Percentiles rank a stretch among this genome's conserved stretches.
Conservation (phyloP, 768 basidiomycete species). For the Amanita phalloides region DNA sequence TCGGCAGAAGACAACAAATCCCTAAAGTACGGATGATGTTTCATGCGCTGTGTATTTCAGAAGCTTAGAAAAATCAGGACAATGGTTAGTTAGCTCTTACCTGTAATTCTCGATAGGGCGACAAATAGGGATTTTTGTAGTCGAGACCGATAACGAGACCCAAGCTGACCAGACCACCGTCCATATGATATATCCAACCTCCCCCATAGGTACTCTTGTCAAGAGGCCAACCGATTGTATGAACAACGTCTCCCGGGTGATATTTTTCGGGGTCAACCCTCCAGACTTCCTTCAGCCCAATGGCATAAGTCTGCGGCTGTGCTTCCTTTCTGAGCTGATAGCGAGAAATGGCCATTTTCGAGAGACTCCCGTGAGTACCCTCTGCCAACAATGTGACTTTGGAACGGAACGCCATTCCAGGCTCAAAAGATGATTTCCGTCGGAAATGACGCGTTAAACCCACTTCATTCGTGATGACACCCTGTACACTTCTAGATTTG, state of each 20-base stretch:
- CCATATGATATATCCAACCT: conserved; percentile 95
- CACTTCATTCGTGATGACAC: conserved; percentile 89
- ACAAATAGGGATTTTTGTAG: conserved; percentile 88
- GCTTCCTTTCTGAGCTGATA: conserved; percentile 61
- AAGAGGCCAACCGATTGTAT: conserved; percentile 93
- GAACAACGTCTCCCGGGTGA: conserved; percentile 73
- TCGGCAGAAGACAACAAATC: conserved; percentile 61
- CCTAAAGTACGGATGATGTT: conserved; percentile 90
- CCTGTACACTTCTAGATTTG: conserved; percentile 46
- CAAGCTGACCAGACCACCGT: conserved; percentile 76
- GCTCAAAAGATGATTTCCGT: conserved; percentile 84
- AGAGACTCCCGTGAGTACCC: conserved; percentile 88
- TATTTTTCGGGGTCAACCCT: conserved; percentile 57
- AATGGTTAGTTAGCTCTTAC: conserved; percentile 26
- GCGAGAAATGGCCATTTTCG: conserved; percentile 64
- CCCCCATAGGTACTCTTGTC: conserved; percentile 82
- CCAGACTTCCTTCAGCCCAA: conserved; percentile 98
- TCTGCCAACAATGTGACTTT: conserved; percentile 90
- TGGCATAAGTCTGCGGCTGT: conserved; percentile 90
- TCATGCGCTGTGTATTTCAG: conserved; percentile 45
- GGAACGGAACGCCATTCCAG: conserved; percentile 92
- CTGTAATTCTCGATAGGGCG: conserved; percentile 90
- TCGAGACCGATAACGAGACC: conserved; percentile 92
- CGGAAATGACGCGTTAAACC: conserved; percentile 70
- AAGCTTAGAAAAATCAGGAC: neutral